Evolutionary conservation across 2,329 filamentous ascomycete genomes (phyloP).

Genomic region (Fusarium pseudoanthophilum): DNA sequence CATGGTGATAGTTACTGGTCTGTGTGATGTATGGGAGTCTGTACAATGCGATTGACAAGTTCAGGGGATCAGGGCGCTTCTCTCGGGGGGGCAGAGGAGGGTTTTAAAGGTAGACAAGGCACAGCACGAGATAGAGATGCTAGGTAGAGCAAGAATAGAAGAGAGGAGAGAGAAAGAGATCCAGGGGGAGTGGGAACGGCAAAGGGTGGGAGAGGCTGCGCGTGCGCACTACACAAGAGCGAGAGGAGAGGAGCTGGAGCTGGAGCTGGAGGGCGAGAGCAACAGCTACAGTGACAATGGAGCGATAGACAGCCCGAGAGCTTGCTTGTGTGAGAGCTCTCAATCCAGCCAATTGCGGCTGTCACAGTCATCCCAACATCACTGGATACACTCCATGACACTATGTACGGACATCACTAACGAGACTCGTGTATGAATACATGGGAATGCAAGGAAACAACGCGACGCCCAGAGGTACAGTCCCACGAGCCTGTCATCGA

Average conservation of each 20-base stretch:
- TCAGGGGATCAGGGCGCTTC: conserved; percentile 9
- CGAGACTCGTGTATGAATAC: conserved; percentile 32
- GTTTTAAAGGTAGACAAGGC: conserved; percentile 33
- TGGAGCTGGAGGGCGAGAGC: conserved; percentile 11
- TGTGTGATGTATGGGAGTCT: conserved; percentile 14
- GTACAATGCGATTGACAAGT: conserved; percentile 22
- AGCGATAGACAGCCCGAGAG: conserved; percentile 25
- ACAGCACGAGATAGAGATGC: conserved; percentile 32
- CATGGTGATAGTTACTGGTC: conserved; percentile 49
- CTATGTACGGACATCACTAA: conserved; percentile 32
- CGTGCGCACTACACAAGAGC: conserved; percentile 14
- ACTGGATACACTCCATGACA: conserved; percentile 39
- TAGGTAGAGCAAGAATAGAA: conserved; percentile 20
- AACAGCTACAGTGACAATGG: conserved; percentile 9
- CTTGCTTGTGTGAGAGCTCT: conserved; percentile 35
- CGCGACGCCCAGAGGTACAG: conserved; percentile 27
- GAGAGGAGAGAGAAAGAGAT: conserved; percentile 32
- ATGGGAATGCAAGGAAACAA: conserved; percentile 32
- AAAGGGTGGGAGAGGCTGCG: conserved; percentile 41
- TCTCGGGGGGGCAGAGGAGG: conserved; percentile 20
- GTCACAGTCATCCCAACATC: conserved; percentile 27
- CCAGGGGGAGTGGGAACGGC: conserved; percentile 36
- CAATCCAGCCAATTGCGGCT: conserved; percentile 32
- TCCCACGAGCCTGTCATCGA: conserved; percentile 36
- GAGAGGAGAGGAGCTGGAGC: conserved; percentile 9